Evolutionary conservation across 2,329 filamentous ascomycete genomes (phyloP), one percentile per base, ranked within the genome.

Genomic region (Kalaharituber pfeilii): DNA sequence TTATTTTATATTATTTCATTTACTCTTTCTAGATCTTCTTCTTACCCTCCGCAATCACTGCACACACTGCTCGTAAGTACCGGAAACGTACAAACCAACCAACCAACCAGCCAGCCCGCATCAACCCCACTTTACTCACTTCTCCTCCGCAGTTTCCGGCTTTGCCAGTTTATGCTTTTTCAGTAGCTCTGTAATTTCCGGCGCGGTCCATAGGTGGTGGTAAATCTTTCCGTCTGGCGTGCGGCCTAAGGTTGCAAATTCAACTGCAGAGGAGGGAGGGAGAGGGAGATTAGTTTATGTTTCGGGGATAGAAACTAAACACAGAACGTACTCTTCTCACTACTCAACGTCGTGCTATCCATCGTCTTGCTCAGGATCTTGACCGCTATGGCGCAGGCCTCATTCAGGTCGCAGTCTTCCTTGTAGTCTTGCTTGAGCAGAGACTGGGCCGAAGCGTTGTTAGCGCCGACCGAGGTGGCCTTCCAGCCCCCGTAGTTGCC

Each of bases 401-500:
- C 91, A 73, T 94, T 86, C 67, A 98, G 71, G 62, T 86, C 83
- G 70, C 88, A 96, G 64, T 96, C 88, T 72, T 98, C 91, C 76
- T 96, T 95, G 75, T 98, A 98, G 70, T 98, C 91, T 71, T 98
- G 91, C 78, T 98, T 98, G 69, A 98, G 72, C 70, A 98, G 71
- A 71, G 87, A 94, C 71, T 95, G 88, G 8, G 93, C 93, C 65
- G 86, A 94, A 45, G 91, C 91, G 68, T 96, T 95, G 76, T 98
- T 98, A 59, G 93, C 93, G 50, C 91, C 91, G 4, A 94, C 88
- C 66, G 87, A 94, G 53, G 91, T 98, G 29, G 91, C 91, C 74
- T 98, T 98, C 91, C 91, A 98, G 54, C 91, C 91, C 60, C 91
- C 93, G 68, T 98, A 98, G 75, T 98, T 98, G 64, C 91, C 91